Evolutionary conservation across 139 green algal genomes (phyloP).

Genomic region (Pseudopediastrum boryanum): DNA sequence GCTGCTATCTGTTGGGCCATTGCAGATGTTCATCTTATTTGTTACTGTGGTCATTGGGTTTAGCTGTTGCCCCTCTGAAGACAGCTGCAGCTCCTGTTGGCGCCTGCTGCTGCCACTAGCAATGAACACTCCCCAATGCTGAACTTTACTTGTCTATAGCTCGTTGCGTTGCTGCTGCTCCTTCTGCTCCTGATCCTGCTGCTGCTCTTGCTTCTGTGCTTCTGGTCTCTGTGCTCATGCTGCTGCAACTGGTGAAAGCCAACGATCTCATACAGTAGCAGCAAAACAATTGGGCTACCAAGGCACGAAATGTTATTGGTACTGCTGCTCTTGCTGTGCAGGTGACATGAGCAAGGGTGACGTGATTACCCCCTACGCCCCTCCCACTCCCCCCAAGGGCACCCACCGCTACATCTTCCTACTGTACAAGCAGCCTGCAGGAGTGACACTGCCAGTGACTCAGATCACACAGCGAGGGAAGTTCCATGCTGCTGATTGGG

Average conservation of each 20-base stretch:
- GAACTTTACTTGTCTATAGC: not conserved
- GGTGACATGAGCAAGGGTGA: slow-evolving; percentile 1
- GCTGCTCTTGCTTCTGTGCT: not conserved
- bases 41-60: too few relatives aligned
- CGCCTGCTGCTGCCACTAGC: too few relatives aligned
- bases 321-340: too few relatives aligned
- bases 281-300: too few relatives aligned
- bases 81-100: too few relatives aligned
- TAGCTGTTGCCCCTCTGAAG: too few relatives aligned
- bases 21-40: too few relatives aligned
- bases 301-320: not conserved
- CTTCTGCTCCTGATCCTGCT: not conserved
- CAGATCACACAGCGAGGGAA: slow-evolving; percentile 3
- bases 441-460: not conserved
- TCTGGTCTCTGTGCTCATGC: not conserved
- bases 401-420: slow-evolving; percentile 36
- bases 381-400: slow-evolving; percentile 17
- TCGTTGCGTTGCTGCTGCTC: not conserved
- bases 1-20: not conserved
- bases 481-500: slow-evolving; percentile 19
- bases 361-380: slow-evolving; percentile 8
- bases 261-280: not conserved
- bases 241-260: not conserved
- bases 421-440: slow-evolving; percentile 26
- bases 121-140: too few relatives aligned